phyloP scores from a whole-genome alignment of 345 rosid genomes.

The Linum usitatissimum region DNA sequence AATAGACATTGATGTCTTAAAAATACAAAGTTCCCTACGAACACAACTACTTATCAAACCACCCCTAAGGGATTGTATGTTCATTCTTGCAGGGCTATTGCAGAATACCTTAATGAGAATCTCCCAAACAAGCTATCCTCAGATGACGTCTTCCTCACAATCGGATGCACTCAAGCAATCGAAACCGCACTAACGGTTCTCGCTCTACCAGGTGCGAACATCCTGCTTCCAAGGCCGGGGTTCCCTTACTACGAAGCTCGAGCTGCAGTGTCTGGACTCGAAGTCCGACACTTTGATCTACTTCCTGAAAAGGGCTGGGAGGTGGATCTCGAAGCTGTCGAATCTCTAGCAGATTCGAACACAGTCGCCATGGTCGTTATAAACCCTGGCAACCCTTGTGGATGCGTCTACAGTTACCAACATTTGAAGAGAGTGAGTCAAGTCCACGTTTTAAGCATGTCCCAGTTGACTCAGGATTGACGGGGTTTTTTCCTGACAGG shows the following conservation, averaged over 20 bases:
- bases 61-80: not conserved
- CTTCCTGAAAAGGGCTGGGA: slow-evolving; percentile 59
- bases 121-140: slow-evolving; percentile 46
- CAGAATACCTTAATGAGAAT: slow-evolving; percentile 43
- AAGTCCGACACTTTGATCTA: slow-evolving; percentile 52
- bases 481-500: slow-evolving; percentile 7
- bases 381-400: slow-evolving; percentile 64
- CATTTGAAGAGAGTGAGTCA: slow-evolving; percentile 43
- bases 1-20: too few species aligned
- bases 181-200: slow-evolving; percentile 37
- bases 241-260: slow-evolving; percentile 47
- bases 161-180: slow-evolving; percentile 56
- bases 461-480: too few species aligned
- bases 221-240: slow-evolving; percentile 57
- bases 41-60: too few species aligned
- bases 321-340: slow-evolving; percentile 47
- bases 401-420: slow-evolving; percentile 40
- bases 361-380: slow-evolving; percentile 54
- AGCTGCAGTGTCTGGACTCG: slow-evolving; percentile 29
- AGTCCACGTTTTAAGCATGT: not conserved
- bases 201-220: slow-evolving; percentile 50
- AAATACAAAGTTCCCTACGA: too few species aligned
- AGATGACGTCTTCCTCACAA: slow-evolving; percentile 38
- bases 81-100: slow-evolving; percentile 36
- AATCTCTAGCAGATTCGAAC: slow-evolving; percentile 50